Percentiles rank a stretch among this genome's conserved stretches.
Conservation (phyloP, 2,329 filamentous ascomycete species). For the Tolypocladium album region DNA sequence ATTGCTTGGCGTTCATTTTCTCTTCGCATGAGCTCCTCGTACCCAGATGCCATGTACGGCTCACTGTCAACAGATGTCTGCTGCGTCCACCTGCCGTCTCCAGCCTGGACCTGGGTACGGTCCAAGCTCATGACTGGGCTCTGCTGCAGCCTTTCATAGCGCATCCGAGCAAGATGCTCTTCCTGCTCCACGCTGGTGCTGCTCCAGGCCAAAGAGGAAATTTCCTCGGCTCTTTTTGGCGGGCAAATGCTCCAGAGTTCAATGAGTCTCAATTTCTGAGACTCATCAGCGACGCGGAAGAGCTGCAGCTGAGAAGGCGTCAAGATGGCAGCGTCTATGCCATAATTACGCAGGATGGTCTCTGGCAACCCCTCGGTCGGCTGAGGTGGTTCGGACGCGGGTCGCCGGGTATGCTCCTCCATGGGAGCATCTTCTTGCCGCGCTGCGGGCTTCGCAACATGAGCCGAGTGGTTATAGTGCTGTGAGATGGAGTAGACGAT, state of each 20-base stretch:
- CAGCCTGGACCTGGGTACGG: conserved; percentile 38
- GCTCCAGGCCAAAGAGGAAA: conserved; percentile 41
- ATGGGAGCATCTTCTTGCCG: conserved; percentile 14
- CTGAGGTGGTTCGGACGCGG: conserved; percentile 39
- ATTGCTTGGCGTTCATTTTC: conserved; percentile 42
- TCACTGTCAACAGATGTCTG: conserved; percentile 42
- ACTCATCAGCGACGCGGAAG: conserved; percentile 62
- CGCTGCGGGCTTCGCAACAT: conserved; percentile 31
- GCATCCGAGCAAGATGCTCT: conserved; percentile 45
- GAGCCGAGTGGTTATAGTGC: conserved; percentile 75
- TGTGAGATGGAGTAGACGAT: conserved; percentile 67
- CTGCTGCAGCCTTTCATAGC: conserved; percentile 42
- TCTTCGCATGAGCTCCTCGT: conserved; percentile 56
- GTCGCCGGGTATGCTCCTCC: conserved; percentile 27
- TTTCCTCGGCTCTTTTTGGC: conserved; percentile 46
- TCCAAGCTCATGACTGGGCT: conserved; percentile 41
- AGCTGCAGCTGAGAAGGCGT: conserved; percentile 67
- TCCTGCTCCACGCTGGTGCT: conserved; percentile 46
- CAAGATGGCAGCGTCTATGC: conserved; percentile 58
- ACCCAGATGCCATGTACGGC: conserved; percentile 78
- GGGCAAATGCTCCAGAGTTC: conserved; percentile 81
- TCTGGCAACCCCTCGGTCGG: conserved; percentile 41
- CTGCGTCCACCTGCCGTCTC: conserved; percentile 41
- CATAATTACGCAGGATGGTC: conserved; percentile 50
- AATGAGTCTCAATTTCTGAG: conserved; percentile 64